phyloP scores from a whole-genome alignment of 139 green algal genomes.

The Micractinium sp. region DNA sequence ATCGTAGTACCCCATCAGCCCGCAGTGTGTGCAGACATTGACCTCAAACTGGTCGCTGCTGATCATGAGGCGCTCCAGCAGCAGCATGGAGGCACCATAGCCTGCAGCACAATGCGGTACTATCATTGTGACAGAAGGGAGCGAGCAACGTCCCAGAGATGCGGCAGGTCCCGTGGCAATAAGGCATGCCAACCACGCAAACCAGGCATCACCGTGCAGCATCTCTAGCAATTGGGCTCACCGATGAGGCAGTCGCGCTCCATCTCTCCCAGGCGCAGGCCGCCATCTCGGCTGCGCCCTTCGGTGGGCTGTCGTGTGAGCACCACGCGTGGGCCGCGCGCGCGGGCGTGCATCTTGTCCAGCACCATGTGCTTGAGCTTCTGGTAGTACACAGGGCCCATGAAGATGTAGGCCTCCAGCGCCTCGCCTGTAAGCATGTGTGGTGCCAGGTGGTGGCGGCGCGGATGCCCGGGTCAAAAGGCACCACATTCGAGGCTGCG shows the following conservation, averaged over 20 bases:
- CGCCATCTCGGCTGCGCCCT: conserved; percentile 92
- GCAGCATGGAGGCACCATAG: conserved; percentile 90
- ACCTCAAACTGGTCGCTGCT: conserved; percentile 93
- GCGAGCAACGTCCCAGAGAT: no score
- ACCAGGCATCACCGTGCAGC: no score
- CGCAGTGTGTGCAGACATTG: conserved; percentile 95
- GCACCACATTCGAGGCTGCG: no score
- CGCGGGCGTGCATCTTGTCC: conserved; percentile 99
- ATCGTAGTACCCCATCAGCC: conserved; percentile 92
- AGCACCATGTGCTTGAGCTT: conserved; percentile 99
- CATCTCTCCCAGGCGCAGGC: conserved; percentile 96
- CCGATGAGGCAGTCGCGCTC: conserved; percentile 98
- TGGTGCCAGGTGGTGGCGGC: neutral
- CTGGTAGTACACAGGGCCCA: conserved; percentile 99
- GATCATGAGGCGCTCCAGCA: conserved; percentile 99
- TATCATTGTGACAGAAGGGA: no score
- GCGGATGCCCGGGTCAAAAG: no score
- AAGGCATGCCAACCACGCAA: no score
- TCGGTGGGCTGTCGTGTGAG: conserved; percentile 98
- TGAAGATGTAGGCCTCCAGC: conserved; percentile 98
- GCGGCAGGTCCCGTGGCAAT: no score
- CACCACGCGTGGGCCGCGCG: conserved; percentile 84
- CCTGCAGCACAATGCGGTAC: no score
- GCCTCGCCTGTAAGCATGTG: conserved; percentile 78
- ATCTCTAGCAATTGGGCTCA: no score